Percentiles rank a stretch among this genome's conserved stretches.
These are phyloP conservation scores for Cryptosporidium felis DNA, from an alignment of 169 alveolate genomes.

Conservation along the genomic window DNA sequence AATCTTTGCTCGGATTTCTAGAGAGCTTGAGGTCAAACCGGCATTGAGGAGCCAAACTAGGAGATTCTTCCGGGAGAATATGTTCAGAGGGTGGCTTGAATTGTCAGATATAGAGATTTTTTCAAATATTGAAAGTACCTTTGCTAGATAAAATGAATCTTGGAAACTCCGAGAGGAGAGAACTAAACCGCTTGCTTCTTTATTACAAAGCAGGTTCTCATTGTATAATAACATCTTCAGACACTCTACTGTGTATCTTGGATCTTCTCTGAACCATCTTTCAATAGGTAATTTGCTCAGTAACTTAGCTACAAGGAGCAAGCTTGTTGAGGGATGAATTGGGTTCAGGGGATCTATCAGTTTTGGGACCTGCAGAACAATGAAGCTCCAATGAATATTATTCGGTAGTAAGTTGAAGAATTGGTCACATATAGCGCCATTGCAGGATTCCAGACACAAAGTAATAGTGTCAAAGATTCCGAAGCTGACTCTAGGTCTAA, in stretches of 20 bases:
- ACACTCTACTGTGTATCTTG: slow-evolving; percentile 31
- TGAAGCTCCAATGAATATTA: slow-evolving; percentile 50
- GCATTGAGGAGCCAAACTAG: slow-evolving; percentile 23
- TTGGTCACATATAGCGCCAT: slow-evolving; percentile 27
- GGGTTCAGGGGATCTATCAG: slow-evolving; percentile 3
- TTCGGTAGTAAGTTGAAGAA: slow-evolving; percentile 30
- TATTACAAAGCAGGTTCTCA: not conserved
- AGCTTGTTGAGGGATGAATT: not conserved
- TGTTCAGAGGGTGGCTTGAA: slow-evolving; percentile 12
- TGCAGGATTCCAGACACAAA: slow-evolving; percentile 13
- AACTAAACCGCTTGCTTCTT: not conserved
- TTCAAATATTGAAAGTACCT: slow-evolving; percentile 21
- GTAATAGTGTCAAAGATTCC: slow-evolving; percentile 49
- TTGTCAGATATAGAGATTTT: slow-evolving; percentile 11
- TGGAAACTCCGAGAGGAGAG: slow-evolving; percentile 1
- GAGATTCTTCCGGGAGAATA: not conserved
- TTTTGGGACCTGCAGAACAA: slow-evolving; percentile 46
- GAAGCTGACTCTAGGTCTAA: slow-evolving; percentile 8
- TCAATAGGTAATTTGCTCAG: slow-evolving; percentile 13
- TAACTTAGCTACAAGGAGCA: slow-evolving; percentile 1
- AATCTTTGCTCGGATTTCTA: slow-evolving; percentile 13
- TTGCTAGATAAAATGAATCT: slow-evolving; percentile 16
- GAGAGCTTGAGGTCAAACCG: slow-evolving; percentile 16
- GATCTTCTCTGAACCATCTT: slow-evolving; percentile 56
- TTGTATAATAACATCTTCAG: slow-evolving; percentile 16